Evolutionary conservation across 805 yeast species (phyloP).

Genomic region (Candida glaebosa): DNA sequence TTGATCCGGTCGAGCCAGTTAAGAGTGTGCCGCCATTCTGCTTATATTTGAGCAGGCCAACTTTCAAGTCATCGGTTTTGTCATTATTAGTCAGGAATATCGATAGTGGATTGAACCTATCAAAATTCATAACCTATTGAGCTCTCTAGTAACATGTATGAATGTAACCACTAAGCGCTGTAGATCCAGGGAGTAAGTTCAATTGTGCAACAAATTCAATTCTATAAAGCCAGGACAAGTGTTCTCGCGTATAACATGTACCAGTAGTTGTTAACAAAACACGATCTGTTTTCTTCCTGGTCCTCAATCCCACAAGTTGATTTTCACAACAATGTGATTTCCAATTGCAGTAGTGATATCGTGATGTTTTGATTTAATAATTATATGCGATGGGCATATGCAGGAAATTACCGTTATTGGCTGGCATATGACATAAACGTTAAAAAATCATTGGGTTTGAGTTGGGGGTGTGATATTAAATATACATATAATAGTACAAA

Average conservation of each 20-base stretch:
- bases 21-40: constrained; percentile 8
- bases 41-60: background rate
- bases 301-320: background rate
- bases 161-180: background rate
- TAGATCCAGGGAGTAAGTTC: no score
- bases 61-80: background rate
- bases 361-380: background rate
- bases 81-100: constrained; percentile 14
- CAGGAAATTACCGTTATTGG: background rate
- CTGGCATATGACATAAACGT: background rate
- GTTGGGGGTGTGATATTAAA: background rate
- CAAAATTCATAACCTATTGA: constrained; percentile 22
- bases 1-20: background rate
- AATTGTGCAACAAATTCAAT: no score
- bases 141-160: background rate
- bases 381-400: background rate
- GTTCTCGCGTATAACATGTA: background rate
- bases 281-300: background rate
- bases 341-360: background rate
- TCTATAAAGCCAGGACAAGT: background rate
- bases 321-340: background rate
- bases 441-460: background rate
- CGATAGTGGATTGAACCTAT: constrained; percentile 23
- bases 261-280: background rate
- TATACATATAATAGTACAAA: constrained; percentile 1